These are phyloP conservation scores for Ormosia semicastrata DNA, from an alignment of 306 rosid species.

Conservation along the genomic window DNA sequence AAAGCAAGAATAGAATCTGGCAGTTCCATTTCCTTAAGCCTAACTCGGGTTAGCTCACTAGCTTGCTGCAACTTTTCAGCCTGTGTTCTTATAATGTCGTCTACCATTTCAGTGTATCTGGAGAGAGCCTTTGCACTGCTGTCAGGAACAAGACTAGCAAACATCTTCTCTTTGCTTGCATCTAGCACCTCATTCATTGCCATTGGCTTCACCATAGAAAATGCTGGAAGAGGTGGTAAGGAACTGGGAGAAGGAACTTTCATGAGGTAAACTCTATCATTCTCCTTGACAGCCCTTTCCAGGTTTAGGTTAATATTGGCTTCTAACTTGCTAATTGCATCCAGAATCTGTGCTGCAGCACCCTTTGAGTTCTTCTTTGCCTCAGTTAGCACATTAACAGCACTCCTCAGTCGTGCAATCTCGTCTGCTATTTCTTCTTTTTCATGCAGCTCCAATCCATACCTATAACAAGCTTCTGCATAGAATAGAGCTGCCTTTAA, in stretches of 20 bases:
- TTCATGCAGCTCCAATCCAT: conserved; percentile 81
- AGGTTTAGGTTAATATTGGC: conserved; percentile 73
- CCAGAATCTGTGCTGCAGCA: conserved; percentile 83
- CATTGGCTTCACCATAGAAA: conserved; percentile 92
- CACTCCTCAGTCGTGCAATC: conserved; percentile 79
- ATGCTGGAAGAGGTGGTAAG: conserved; percentile 69
- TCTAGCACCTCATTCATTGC: conserved; percentile 84
- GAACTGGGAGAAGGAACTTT: conserved; percentile 78
- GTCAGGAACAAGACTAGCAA: conserved; percentile 92
- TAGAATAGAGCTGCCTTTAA: conserved; percentile 76
- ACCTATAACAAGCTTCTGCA: conserved; percentile 89
- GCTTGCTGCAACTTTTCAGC: conserved; percentile 97
- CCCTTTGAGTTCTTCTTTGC: conserved; percentile 75
- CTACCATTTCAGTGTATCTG: conserved; percentile 95
- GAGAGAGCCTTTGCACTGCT: conserved; percentile 93
- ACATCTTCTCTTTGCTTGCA: conserved; percentile 96
- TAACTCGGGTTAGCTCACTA: conserved; percentile 90
- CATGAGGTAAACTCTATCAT: conserved; percentile 95
- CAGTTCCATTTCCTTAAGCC: conserved; percentile 97
- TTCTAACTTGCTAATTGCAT: conserved; percentile 78
- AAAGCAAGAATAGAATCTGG: conserved; percentile 94
- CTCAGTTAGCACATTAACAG: conserved; percentile 58
- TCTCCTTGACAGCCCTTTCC: conserved; percentile 96
- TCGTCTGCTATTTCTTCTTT: conserved; percentile 94
- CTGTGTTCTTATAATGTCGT: conserved; percentile 82